These are phyloP conservation scores for Terana coerulea DNA, from an alignment of 768 basidiomycete species.

Conservation along the genomic window DNA sequence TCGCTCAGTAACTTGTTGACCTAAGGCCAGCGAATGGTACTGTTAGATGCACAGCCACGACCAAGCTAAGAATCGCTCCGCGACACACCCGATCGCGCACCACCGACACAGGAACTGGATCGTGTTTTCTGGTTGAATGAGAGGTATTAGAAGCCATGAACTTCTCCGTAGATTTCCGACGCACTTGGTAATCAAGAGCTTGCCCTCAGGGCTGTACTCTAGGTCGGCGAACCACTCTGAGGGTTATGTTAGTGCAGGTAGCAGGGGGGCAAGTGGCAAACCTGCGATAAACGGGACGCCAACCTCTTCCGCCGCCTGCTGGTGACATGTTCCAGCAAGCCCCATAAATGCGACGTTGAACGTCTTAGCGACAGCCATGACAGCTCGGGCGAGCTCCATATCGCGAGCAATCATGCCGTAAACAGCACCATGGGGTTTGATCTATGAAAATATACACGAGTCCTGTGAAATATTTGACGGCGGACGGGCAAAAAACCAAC, in stretches of 20 bases:
- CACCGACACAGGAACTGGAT: constrained; percentile 38
- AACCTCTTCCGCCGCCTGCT: constrained; percentile 48
- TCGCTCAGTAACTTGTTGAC: constrained; percentile 40
- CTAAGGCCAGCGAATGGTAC: constrained; percentile 28
- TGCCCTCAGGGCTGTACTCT: constrained; percentile 53
- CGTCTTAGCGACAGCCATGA: constrained; percentile 48
- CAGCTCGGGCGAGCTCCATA: constrained; percentile 50
- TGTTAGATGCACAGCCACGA: constrained; percentile 2
- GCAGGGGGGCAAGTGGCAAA: constrained; percentile 16
- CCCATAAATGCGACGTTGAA: constrained; percentile 60
- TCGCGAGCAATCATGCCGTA: constrained; percentile 59
- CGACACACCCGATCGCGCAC: constrained; percentile 43
- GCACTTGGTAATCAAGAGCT: constrained; percentile 57
- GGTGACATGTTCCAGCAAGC: constrained; percentile 60
- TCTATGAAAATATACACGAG: constrained; percentile 26
- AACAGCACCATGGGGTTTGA: constrained; percentile 60
- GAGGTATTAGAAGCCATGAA: background rate
- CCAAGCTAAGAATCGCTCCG: background rate
- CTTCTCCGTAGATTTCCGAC: constrained; percentile 10
- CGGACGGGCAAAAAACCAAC: constrained; percentile 28
- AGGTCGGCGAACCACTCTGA: constrained; percentile 68
- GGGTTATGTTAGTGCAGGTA: background rate
- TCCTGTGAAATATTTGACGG: background rate
- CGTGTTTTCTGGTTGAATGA: constrained; percentile 41
- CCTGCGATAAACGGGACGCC: constrained; percentile 63